Evolutionary conservation across 805 yeast genomes (phyloP), one percentile per base, ranked within the genome.

Genomic region (Candida pini): DNA sequence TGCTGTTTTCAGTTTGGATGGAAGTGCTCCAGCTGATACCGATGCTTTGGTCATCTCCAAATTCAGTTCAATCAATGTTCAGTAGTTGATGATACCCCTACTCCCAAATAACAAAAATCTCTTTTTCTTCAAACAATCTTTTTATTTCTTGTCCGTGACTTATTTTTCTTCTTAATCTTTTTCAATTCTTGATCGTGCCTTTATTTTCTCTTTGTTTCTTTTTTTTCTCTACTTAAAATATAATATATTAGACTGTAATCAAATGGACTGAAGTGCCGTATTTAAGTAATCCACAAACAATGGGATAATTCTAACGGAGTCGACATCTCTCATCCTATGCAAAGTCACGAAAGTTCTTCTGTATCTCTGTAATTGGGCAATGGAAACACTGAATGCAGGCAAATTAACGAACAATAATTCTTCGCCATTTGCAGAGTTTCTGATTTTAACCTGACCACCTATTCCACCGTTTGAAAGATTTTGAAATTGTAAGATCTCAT

Each of bases 321-420:
- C 92, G 28, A 88, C 66, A 27, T 79, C 76, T 49, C 96, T 69
- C 68, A 88, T 76, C 47, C 85, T 73, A 54, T 90, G 87, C 56
- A 90, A 66, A 26, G 76, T 68, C n/a, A 89, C 75, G 58, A 82
- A 90, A 13, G 88, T 80, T 47, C 98, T 70, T 56, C 95, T 69
- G 10, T 86, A 64, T 40, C 98, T 67, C 49, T 89, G 96, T 34
- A 92, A 54, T 51, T 84, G 88, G 0, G 96, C 85, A 26, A 79
- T 65, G 10, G 85, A 73, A 7, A 83, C 76, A 1, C 71, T 58
- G 5, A 62, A 61, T 2, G 52, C 35, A 2, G 96, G 96, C 49
- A 90, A 58, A 13, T 73, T 75, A 4, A 87, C 73, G n/a, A n/a
- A n/a, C 28, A 33, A 22, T 26, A 52, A 62, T 15, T 70, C 64